A percentile compares a stretch with the other conserved stretches of the same genome.
Evolutionary conservation across 768 basidiomycete genomes (phyloP).

Genomic region (Russula abietina): DNA sequence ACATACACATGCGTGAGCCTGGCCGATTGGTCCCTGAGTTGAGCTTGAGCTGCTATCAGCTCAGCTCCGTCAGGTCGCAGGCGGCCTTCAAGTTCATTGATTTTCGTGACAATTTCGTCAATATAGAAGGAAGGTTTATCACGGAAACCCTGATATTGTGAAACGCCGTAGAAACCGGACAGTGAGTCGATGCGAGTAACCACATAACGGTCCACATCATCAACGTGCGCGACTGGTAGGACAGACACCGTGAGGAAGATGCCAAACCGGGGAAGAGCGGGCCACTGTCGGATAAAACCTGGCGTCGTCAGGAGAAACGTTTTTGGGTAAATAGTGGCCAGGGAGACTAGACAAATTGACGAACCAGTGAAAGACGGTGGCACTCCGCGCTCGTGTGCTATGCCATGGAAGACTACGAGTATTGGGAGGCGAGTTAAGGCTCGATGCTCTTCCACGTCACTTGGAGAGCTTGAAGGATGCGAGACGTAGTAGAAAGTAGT

Average conservation of each 20-base stretch:
- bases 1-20: slow-evolving; percentile 55
- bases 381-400: slow-evolving; percentile 20
- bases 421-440: slow-evolving; percentile 16
- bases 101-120: slow-evolving; percentile 44
- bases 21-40: slow-evolving; percentile 39
- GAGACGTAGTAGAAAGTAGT: slow-evolving; percentile 17
- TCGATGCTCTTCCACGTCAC: slow-evolving; percentile 10
- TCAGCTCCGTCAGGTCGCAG: slow-evolving; percentile 33
- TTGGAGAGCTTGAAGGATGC: not conserved
- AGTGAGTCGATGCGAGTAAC: slow-evolving; percentile 53
- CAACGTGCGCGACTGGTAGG: slow-evolving; percentile 46
- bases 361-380: slow-evolving; percentile 57
- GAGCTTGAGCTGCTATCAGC: slow-evolving; percentile 32
- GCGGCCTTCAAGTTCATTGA: slow-evolving; percentile 45
- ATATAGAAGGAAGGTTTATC: slow-evolving; percentile 38
- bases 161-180: slow-evolving; percentile 55
- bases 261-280: slow-evolving; percentile 61
- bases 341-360: not conserved
- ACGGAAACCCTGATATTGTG: slow-evolving; percentile 57
- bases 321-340: slow-evolving; percentile 4
- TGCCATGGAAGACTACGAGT: slow-evolving; percentile 21
- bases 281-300: slow-evolving; percentile 62
- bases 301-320: not conserved
- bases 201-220: slow-evolving; percentile 46
- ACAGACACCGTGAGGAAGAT: slow-evolving; percentile 58